Base-by-base conservation (phyloP, 108 stramenopile species). In the Epithemia pelagica region DNA sequence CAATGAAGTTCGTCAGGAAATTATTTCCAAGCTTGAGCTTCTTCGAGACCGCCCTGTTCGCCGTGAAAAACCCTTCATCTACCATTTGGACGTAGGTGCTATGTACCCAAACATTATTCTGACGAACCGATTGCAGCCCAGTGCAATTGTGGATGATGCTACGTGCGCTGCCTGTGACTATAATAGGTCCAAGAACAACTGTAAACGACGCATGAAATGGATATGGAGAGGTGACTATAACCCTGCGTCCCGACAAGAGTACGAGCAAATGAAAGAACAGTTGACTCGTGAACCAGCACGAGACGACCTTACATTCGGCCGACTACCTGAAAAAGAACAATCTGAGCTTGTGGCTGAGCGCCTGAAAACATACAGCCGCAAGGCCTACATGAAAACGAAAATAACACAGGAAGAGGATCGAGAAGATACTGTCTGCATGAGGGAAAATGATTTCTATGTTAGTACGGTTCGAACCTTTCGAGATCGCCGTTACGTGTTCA, bases 91-190 rank as follows among this genome's bases (percentile, higher is more conserved):
- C 74, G 99, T 99, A 2, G 97, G 94, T 32, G 99, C 99, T 29
- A 99, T 99, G 99, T 99, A 99, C 79, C 99, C 99, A 58, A 99
- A 99, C 82, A 99, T 99, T 68, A 99, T 99, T 72, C 68, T 99
- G 28, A 96, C 97, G 23, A 99, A 99, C 71, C 92, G 99, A 10
- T 78, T 99, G 54, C 99, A 99, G 81, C 97, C 97, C 7, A 81
- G 89, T 69, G 95, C 98, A 26, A 98, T 99, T 32, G 97, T 98
- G 21, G 80, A 96, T 71, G 93, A 96, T 71, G 86, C 90, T 26
- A 92, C 78, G 26, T 99, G 99, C 75, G 99, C 99, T 1, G 80
- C 95, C 2, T 99, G 99, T 70, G 96, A 97, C 63, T 99, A 90
- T 77, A 99, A 99, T 77, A 92, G 90, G 63, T 81, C 85, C 37